Percentiles rank a stretch among this genome's conserved stretches.
Evolutionary conservation across 2,329 filamentous ascomycete genomes (phyloP).

Genomic region (Westerdykella aurantiaca): DNA sequence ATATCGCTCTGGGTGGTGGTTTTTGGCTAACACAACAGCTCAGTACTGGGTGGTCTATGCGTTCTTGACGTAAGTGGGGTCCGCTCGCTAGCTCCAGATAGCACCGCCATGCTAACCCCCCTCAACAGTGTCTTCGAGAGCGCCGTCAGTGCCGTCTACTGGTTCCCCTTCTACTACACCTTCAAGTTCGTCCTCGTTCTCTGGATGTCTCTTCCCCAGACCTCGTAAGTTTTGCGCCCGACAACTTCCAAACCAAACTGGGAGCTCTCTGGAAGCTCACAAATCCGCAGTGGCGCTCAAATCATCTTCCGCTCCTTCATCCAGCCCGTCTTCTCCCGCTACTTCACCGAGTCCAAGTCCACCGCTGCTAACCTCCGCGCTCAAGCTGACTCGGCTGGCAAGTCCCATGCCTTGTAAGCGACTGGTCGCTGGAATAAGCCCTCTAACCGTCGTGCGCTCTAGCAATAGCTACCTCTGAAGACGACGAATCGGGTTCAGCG

Average conservation of each 20-base stretch:
- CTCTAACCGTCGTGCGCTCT: conserved; percentile 23
- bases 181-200: conserved; percentile 98
- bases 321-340: conserved; percentile 83
- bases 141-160: conserved; percentile 78
- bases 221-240: conserved; percentile 60
- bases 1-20: background rate
- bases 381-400: conserved; percentile 67
- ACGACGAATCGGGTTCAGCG: too few relatives aligned
- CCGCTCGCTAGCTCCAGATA: conserved; percentile 1
- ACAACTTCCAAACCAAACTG: background rate
- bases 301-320: conserved; percentile 95
- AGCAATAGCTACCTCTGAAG: too few relatives aligned
- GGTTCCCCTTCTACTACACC: conserved; percentile 98
- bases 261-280: conserved; percentile 14
- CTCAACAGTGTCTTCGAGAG: conserved; percentile 64
- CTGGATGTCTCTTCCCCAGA: conserved; percentile 95
- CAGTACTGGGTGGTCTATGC: conserved; percentile 84
- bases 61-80: conserved; percentile 60
- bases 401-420: conserved; percentile 30
- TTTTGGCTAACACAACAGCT: conserved; percentile 12
- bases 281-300: conserved; percentile 71
- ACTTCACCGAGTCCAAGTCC: conserved; percentile 68
- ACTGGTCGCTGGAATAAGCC: conserved; percentile 10
- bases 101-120: conserved; percentile 10
- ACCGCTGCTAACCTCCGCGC: conserved; percentile 83